These are phyloP conservation scores for Warburgia ugandensis DNA, from an alignment of 164 flowering plant species.

Conservation along the genomic window DNA sequence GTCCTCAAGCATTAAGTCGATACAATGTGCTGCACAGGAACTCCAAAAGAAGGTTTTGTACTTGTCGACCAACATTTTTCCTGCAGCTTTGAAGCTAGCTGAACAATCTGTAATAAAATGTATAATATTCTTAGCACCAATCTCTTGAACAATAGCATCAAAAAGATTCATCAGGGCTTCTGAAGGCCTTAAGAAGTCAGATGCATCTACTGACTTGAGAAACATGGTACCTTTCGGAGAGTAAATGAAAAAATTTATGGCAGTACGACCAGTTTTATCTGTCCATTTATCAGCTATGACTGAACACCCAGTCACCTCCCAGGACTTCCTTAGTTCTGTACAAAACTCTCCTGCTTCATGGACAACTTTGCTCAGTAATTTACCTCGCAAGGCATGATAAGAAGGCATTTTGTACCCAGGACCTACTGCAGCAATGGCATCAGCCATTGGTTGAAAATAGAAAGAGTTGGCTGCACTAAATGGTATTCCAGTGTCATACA, in stretches of 20 bases:
- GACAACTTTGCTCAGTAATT: constrained; percentile 23
- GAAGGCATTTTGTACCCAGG: constrained; percentile 42
- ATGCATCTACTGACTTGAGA: constrained; percentile 71
- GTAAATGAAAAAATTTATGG: constrained; percentile 49
- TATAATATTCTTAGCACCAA: constrained; percentile 40
- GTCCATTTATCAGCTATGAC: constrained; percentile 44
- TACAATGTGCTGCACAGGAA: constrained; percentile 41
- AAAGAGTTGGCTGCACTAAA: constrained; percentile 32
- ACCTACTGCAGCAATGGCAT: constrained; percentile 41
- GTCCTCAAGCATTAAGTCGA: constrained; percentile 41
- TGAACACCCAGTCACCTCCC: constrained; percentile 43
- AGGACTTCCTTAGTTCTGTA: constrained; percentile 26
- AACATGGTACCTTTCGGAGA: constrained; percentile 85
- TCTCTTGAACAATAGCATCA: constrained; percentile 37
- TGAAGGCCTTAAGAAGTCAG: constrained; percentile 21
- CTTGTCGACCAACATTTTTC: constrained; percentile 23
- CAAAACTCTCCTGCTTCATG: constrained; percentile 22
- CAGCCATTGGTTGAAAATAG: constrained; percentile 37
- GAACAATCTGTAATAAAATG: constrained; percentile 38
- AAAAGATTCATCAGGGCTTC: constrained; percentile 26
- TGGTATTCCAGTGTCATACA: constrained; percentile 35
- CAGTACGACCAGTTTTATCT: constrained; percentile 13
- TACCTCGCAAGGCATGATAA: constrained; percentile 28
- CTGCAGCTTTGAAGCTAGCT: constrained; percentile 26
- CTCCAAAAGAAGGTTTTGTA: constrained; percentile 34